phyloP scores from a whole-genome alignment of 345 rosid species.

The Lenwebbia sp. region DNA sequence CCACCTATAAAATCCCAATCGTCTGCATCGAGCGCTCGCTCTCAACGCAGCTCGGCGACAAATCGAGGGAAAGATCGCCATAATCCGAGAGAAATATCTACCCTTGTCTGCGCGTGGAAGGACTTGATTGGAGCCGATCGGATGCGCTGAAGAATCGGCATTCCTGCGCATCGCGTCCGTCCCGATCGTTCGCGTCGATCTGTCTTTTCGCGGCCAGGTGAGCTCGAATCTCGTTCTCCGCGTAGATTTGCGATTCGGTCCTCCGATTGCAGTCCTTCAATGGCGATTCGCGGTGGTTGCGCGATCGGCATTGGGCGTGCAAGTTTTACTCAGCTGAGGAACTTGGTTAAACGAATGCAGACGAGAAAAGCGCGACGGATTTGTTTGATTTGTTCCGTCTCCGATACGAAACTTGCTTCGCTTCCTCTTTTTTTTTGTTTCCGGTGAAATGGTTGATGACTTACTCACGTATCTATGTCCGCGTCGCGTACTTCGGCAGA shows the following conservation, averaged over 20 bases:
- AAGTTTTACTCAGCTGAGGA: background rate
- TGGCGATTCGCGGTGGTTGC: background rate
- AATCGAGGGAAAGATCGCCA: background rate
- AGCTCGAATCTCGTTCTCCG: background rate
- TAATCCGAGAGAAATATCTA: background rate
- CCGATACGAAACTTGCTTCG: background rate
- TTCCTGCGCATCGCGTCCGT: background rate
- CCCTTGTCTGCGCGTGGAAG: background rate
- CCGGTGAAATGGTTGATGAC: background rate
- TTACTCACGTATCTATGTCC: background rate
- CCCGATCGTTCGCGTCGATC: background rate
- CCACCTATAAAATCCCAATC: background rate
- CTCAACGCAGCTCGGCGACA: background rate
- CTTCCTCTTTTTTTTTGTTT: background rate
- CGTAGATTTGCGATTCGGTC: background rate
- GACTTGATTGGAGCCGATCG: background rate
- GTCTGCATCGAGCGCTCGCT: background rate
- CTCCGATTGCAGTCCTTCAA: background rate
- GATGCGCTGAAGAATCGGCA: background rate
- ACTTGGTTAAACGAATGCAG: background rate
- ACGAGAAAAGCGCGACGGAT: background rate
- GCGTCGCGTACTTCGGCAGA: background rate
- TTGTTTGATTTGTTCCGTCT: background rate
- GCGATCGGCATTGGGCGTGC: background rate
- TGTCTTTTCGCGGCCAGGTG: background rate